Percentiles rank a stretch among this genome's conserved stretches.
These are phyloP conservation scores for Patellifolia procumbens DNA, from an alignment of 179 eudicot genomes.

Conservation along the genomic window DNA sequence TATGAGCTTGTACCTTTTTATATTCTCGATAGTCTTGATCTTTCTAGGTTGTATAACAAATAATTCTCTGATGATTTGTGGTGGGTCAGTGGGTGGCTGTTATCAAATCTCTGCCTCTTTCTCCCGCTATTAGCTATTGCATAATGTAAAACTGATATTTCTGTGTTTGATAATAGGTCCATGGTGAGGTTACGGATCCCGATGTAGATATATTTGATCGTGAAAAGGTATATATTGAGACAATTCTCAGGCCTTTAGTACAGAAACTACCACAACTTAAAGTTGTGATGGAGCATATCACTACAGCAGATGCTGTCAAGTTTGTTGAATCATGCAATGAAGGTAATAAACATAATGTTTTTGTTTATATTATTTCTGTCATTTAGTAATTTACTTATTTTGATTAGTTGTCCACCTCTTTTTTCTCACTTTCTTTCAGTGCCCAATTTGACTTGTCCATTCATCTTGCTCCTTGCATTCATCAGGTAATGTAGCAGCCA, in stretches of 20 bases:
- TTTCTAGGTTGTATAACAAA: not conserved
- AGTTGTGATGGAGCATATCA: conserved; percentile 99
- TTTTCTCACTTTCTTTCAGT: conserved; percentile 6
- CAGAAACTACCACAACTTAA: conserved; percentile 74
- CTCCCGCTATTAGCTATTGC: not conserved
- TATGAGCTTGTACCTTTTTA: not conserved
- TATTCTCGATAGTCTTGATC: not conserved
- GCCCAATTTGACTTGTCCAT: not conserved
- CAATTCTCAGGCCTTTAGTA: conserved; percentile 67
- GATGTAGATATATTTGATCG: conserved; percentile 89
- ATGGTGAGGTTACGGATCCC: conserved; percentile 95
- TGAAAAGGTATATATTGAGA: conserved; percentile 83
- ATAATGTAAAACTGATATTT: conserved; percentile 1
- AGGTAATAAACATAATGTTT: conserved; percentile 47
- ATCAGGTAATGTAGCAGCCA: conserved; percentile 69
- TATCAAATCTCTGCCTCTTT: not conserved
- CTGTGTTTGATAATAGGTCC: conserved; percentile 56
- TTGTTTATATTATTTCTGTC: conserved; percentile 2
- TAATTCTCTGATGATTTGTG: not conserved
- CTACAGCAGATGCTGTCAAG: conserved; percentile 82
- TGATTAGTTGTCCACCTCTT: not conserved
- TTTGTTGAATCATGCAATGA: conserved; percentile 76
- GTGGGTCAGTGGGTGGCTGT: not conserved
- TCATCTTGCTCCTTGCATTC: not conserved
- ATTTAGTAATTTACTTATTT: not conserved